These are phyloP conservation scores for Aspergillus pseudotamarii DNA, from an alignment of 2,329 filamentous ascomycete species.

Conservation along the genomic window DNA sequence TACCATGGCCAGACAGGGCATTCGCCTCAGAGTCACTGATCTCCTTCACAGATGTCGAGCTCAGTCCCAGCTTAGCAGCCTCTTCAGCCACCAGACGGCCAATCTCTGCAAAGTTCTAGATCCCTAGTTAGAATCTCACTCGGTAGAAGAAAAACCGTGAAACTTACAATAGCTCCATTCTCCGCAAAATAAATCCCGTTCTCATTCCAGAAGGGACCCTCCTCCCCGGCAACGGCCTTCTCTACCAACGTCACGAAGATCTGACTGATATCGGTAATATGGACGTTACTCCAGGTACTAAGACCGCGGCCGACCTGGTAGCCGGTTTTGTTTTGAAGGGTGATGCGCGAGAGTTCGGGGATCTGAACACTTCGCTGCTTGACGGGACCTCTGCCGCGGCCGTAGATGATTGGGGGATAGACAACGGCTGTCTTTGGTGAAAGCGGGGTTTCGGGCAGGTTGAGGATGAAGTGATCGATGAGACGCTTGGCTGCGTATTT, in stretches of 20 bases:
- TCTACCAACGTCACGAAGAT: conserved; percentile 57
- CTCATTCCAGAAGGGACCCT: conserved; percentile 39
- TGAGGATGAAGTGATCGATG: conserved; percentile 68
- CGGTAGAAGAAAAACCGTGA: not conserved
- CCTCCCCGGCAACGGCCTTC: conserved; percentile 37
- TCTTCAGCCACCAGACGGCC: conserved; percentile 25
- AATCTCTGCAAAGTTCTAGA: conserved; percentile 29
- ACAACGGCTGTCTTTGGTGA: conserved; percentile 60
- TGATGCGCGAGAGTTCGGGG: conserved; percentile 45
- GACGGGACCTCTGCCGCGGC: conserved; percentile 50
- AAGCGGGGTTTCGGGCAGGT: conserved; percentile 39
- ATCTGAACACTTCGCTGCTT: conserved; percentile 57
- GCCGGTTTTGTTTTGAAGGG: conserved; percentile 50
- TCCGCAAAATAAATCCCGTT: conserved; percentile 44
- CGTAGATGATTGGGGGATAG: conserved; percentile 65
- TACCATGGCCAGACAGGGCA: conserved; percentile 23
- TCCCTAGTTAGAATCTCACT: not conserved
- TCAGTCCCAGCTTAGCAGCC: conserved; percentile 23
- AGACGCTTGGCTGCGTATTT: conserved; percentile 59
- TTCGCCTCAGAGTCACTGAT: conserved; percentile 29
- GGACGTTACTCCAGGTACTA: conserved; percentile 61
- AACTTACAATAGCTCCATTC: conserved; percentile 29
- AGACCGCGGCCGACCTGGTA: conserved; percentile 59
- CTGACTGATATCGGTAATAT: conserved; percentile 59
- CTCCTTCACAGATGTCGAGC: conserved; percentile 22